A percentile compares a stretch with the other conserved stretches of the same genome.
phyloP scores from a whole-genome alignment of 2,329 filamentous ascomycete species.

The Penicillium sp. region DNA sequence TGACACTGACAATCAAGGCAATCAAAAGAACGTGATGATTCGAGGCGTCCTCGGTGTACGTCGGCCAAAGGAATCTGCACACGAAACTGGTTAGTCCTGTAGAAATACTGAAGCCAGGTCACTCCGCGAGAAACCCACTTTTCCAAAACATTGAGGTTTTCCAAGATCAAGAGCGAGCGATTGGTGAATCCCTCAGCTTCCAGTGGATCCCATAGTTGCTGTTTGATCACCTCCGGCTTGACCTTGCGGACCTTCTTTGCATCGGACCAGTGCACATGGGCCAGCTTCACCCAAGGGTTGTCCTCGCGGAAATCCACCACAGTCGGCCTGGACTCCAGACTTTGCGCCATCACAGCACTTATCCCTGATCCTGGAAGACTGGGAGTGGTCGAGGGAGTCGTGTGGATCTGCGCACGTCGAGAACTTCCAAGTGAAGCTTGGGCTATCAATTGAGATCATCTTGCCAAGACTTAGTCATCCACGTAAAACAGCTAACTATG shows the following conservation, averaged over 20 bases:
- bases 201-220: slow-evolving; percentile 84
- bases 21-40: slow-evolving; percentile 91
- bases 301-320: slow-evolving; percentile 49
- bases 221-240: slow-evolving; percentile 79
- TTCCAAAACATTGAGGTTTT: slow-evolving; percentile 89
- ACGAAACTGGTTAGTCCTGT: slow-evolving; percentile 29
- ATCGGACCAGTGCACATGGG: slow-evolving; percentile 83
- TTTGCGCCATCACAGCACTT: slow-evolving; percentile 63
- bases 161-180: slow-evolving; percentile 77
- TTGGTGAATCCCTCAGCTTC: slow-evolving; percentile 79
- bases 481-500: neutral
- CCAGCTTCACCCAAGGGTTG: slow-evolving; percentile 66
- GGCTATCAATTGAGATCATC: slow-evolving; percentile 24
- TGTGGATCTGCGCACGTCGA: slow-evolving; percentile 37
- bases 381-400: slow-evolving; percentile 24
- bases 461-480: slow-evolving; percentile 14
- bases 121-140: slow-evolving; percentile 54
- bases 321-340: slow-evolving; percentile 47
- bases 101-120: neutral
- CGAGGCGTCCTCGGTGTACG: slow-evolving; percentile 83
- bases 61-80: slow-evolving; percentile 89
- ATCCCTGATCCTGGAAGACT: slow-evolving; percentile 33
- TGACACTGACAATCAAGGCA: slow-evolving; percentile 82
- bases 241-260: slow-evolving; percentile 74
- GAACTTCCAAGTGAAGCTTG: slow-evolving; percentile 28